Evolutionary conservation across 2,329 filamentous ascomycete genomes (phyloP), one percentile per base, ranked within the genome.

Genomic region (Claviceps pusilla): DNA sequence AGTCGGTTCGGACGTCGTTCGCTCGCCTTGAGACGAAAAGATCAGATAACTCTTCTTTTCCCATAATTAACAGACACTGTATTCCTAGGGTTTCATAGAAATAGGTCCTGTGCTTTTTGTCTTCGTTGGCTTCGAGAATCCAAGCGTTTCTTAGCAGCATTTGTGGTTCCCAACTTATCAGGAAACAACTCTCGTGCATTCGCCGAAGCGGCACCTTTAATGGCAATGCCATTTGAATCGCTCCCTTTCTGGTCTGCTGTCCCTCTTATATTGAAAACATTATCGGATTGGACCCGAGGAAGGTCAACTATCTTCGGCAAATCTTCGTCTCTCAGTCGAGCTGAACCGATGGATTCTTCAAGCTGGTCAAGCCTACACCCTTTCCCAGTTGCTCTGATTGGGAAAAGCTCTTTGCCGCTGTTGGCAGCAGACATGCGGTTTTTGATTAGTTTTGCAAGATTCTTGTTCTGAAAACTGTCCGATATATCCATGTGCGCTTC

Each of bases 101-200:
- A 90, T 58, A 86, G 72, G 68, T 90, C 86, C 61, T 87, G 83
- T 0, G 86, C 86, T 63, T 74, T 82, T 61, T 84, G 79, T 59
- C 86, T 77, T 57, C 67, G 65, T 85, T 86, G 59, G 59, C 65
- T 52, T 50, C 63, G 59, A 29, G 59, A 31, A 81, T 80, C 56
- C 61, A 89, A 86, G 16, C 88, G 67, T 64, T 89, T 86, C 67
- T 86, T 88, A 51, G 79, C 80, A 2, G 76, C 69, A 63, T 87
- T 87, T 46, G 52, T 58, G n/a, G 58, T 59, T 31, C 72, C 73
- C 48, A 81, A 77, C 59, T 80, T 84, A 16, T 75, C 74, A 0
- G 85, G 85, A 61, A 89, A 89, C 24, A 89, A 66, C 65, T 89
- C 86, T 59, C 79, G 83, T 62, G 73, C 61, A 69, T 72, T 69